phyloP scores from a whole-genome alignment of 75 land plant species.

The Picea sitchensis region DNA sequence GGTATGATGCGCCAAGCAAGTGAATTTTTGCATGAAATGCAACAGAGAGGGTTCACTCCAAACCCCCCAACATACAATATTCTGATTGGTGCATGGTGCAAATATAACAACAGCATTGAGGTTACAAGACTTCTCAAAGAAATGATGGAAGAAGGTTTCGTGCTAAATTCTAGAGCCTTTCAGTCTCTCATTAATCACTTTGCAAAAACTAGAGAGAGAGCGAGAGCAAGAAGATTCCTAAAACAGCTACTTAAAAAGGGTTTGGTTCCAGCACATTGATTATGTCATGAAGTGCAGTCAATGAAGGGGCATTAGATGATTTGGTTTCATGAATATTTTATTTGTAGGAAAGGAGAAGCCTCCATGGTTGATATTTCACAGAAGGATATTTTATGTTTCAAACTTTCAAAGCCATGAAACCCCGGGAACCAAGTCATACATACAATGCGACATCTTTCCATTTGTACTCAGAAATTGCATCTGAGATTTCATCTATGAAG shows the following conservation, averaged over 20 bases:
- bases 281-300: background rate
- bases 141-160: constrained; percentile 40
- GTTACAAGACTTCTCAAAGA: constrained; percentile 41
- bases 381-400: background rate
- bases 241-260: constrained; percentile 16
- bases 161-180: constrained; percentile 35
- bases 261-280: background rate
- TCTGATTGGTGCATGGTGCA: constrained; percentile 80
- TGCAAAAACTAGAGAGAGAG: constrained; percentile 40
- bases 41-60: constrained; percentile 39
- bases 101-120: constrained; percentile 28
- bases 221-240: constrained; percentile 27
- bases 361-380: background rate
- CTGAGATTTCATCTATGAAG: background rate
- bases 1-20: constrained; percentile 65
- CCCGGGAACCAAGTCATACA: background rate
- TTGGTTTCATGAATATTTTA: background rate
- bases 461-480: background rate
- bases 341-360: background rate
- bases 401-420: constrained; percentile 16
- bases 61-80: constrained; percentile 73
- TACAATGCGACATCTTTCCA: background rate
- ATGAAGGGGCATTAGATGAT: background rate
- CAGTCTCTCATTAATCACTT: constrained; percentile 23
- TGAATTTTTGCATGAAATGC: constrained; percentile 66